Conservation (phyloP, 1,139 yeast genomes). For the Yamadazyma diospyri region DNA sequence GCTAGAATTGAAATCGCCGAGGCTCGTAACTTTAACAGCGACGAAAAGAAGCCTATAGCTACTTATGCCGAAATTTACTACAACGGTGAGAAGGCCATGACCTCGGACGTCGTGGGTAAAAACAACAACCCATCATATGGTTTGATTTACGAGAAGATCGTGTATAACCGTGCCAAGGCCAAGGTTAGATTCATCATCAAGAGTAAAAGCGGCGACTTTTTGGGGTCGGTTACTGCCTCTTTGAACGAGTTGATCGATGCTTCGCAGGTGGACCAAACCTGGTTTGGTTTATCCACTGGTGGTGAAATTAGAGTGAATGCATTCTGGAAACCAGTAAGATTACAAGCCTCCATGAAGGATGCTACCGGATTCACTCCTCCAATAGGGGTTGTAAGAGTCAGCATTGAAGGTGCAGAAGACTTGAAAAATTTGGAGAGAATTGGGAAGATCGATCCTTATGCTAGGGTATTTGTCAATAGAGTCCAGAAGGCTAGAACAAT, state of each 20-base stretch:
- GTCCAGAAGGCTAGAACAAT: conserved; percentile 74
- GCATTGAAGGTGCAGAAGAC: conserved; percentile 65
- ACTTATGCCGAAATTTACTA: conserved; percentile 69
- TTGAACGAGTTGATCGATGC: conserved; percentile 74
- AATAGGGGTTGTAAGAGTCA: conserved; percentile 82
- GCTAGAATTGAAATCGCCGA: conserved; percentile 54
- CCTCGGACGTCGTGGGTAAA: conserved; percentile 58
- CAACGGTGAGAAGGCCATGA: conserved; percentile 55
- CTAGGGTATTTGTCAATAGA: conserved; percentile 75
- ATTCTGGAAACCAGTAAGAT: conserved; percentile 81
- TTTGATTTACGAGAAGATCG: conserved; percentile 63
- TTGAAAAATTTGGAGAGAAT: conserved; percentile 81
- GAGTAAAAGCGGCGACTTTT: conserved; percentile 43
- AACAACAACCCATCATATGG: conserved; percentile 70
- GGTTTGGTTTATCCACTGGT: conserved; percentile 68
- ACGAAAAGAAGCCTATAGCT: conserved; percentile 45
- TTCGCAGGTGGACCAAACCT: conserved; percentile 67
- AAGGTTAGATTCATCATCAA: conserved; percentile 64
- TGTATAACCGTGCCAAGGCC: conserved; percentile 68
- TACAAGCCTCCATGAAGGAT: conserved; percentile 52
- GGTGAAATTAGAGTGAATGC: conserved; percentile 74
- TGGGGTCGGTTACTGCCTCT: conserved; percentile 62
- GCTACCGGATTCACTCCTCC: conserved; percentile 86
- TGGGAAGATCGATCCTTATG: conserved; percentile 92
- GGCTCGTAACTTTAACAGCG: conserved; percentile 43